phyloP scores from a whole-genome alignment of 768 basidiomycete species.

The Chalciporus sphaerocephalus region DNA sequence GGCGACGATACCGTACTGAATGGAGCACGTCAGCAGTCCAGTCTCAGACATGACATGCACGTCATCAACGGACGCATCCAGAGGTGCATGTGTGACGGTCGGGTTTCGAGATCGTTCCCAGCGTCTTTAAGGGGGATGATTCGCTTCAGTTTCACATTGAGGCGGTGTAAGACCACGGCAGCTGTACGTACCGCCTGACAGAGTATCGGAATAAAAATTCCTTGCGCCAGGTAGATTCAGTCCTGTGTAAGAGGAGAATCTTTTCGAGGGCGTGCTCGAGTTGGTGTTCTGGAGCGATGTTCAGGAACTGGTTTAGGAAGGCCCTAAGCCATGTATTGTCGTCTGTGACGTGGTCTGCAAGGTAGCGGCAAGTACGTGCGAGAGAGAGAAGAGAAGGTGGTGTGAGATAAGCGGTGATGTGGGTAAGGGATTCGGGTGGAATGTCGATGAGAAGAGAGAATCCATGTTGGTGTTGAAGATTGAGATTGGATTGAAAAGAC shows the following conservation, averaged over 20 bases:
- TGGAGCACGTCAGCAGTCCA: constrained; percentile 57
- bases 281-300: constrained; percentile 60
- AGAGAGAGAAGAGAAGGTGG: constrained; percentile 60
- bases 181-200: constrained; percentile 45
- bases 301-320: constrained; percentile 63
- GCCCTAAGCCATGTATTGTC: constrained; percentile 81
- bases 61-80: constrained; percentile 50
- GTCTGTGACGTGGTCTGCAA: constrained; percentile 64
- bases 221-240: constrained; percentile 59
- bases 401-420: constrained; percentile 68
- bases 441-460: constrained; percentile 45
- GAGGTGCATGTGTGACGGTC: constrained; percentile 60
- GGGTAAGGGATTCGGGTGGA: constrained; percentile 70
- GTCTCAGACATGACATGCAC: constrained; percentile 57
- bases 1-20: constrained; percentile 65
- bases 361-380: constrained; percentile 44
- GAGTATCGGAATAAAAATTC: constrained; percentile 61
- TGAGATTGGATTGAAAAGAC: constrained; percentile 16
- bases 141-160: neutral
- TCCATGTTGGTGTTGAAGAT: constrained; percentile 46
- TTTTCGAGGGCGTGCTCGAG: constrained; percentile 36
- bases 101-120: constrained; percentile 64
- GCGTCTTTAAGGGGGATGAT: constrained; percentile 41
- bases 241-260: constrained; percentile 51
- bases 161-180: neutral